Base-by-base conservation (phyloP, 192 early-diverging fungal species). In the Coemansia sp. region DNA sequence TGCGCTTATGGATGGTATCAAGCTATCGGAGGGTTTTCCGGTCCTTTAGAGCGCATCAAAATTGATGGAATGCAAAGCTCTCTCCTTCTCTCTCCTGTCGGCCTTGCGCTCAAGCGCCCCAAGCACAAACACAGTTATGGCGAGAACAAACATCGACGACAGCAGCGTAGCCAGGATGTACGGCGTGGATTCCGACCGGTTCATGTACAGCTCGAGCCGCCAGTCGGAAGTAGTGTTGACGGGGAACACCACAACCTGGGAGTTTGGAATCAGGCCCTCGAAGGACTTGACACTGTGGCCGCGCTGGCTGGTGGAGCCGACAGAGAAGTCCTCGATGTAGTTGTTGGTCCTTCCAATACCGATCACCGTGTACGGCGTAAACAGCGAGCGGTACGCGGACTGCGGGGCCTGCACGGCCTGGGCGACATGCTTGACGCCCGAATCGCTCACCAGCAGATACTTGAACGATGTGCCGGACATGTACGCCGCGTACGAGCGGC, bases 291-390 rank as follows among this genome's bases (percentile, higher is more conserved):
- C 66, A 7, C 48, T 56, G 45, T 26, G 47, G 13, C 74, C 76
- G 32, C 60, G 19, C 18, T 74, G 51, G 59, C 71, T 65, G 12
- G 74, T 73, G 12, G 62, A 70, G 2, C 94, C 96, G 0, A 94
- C 94, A 74, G 94, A 94, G 73, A 98, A 80, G 61, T 93, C 90
- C 69, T 98, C 96, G 16, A 98, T 90, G 74, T 98, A 98, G 72
- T 96, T 96, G 81, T 95, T 98, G 5, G 94, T 96, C 67, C 96
- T 76, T 1, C 96, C 96, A 12, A 98, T 85, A 13, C 96, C 96
- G 65, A 95, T 90, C 3, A 94, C 76, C 12, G 86, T 87, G 47
- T 94, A 96, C 2, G 96, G 94, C 41, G 91, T 88, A 19, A 88
- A 84, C 32, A 96, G 74, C 5, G 90, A 74, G 26, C 89, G 76